Evolutionary conservation across 129 eudicot species (phyloP).

Genomic region (carrot (Daucus carota)): DH1_v3.0 NC_030381.2:45621501-45622000

Average conservation of each 20-base stretch:
- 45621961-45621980: not conserved
- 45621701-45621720: not conserved
- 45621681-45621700: not conserved
- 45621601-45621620: not conserved
- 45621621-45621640: not conserved
- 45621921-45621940: not conserved
- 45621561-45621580: not conserved
- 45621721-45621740: not conserved
- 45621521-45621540: not conserved
- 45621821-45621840: not conserved
- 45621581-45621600: not conserved
- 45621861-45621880: not conserved
- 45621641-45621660: not conserved
- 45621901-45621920: not conserved
- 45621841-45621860: not conserved
- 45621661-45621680: not conserved
- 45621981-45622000: not conserved
- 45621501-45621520: not conserved
- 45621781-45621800: not conserved
- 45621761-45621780: not conserved
- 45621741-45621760: not conserved
- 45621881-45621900: not conserved
- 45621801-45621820: not conserved
- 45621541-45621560: not conserved
- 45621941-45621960: no score